Base-by-base conservation (phyloP, 768 basidiomycete species). In the Suillus decipiens region DNA sequence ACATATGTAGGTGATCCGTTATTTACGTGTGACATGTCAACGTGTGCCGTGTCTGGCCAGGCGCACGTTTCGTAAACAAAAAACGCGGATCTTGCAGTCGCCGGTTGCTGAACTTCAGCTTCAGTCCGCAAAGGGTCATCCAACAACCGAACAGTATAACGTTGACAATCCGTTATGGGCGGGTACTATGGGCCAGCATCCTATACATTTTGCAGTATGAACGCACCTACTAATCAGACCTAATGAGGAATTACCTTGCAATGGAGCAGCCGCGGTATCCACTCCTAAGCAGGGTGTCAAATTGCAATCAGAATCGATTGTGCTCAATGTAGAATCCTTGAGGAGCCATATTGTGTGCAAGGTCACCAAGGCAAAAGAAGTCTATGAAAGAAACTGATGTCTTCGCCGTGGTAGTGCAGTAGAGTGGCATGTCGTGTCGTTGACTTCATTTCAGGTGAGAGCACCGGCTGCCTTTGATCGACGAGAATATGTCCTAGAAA, bases 201-300 rank as follows among this genome's bases (percentile, higher is more conserved):
- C 28, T 28, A 28, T 28, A 28, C 28, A 28, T 28, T 28, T 28
- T 28, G 28, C 28, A 28, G 28, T 28, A 28, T 28, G 28, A 28
- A 56, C 37, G 55, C 55, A 56, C 55, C 55, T 39, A 56, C 55
- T 39, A 56, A 55, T 55, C 5, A 24, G 54, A 57, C 55, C 55
- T 28, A 57, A 57, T 57, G 4, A 57, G 56, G 56, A 39, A 57
- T 41, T 41, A 28, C 56, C 39, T 41, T 28, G 56, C 37, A 28
- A 41, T 24, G 9, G 9, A 56, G 37, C 2, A 6, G 34, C 48
- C 48, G 51, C 51, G 36, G 55, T 36, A n/a, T n/a, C 33, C 33
- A 36, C n/a, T 36, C 3, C 24, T 48, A 11, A 45, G n/a, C 45
- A 47, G 47, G 14, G 22, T 47, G 54, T 36, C n/a, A 36, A 5